phyloP scores from a whole-genome alignment of 805 yeast species.

The Candida coleopterorum region DNA sequence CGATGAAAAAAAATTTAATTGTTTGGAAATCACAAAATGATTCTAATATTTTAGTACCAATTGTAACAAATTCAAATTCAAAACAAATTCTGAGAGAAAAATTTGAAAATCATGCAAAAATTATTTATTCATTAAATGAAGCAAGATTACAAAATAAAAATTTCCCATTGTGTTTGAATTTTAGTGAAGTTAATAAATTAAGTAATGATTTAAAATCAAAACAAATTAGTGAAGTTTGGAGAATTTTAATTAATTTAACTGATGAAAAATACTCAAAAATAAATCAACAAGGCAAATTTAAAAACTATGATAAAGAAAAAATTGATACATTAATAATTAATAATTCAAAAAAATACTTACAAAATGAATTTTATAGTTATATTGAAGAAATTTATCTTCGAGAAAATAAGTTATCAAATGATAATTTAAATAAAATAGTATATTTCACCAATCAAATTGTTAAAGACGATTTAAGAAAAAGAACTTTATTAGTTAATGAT shows the following conservation, averaged over 20 bases:
- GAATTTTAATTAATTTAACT: constrained; percentile 50
- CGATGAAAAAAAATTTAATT: constrained; percentile 18
- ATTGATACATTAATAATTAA: constrained; percentile 44
- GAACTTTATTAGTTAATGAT: constrained; percentile 57
- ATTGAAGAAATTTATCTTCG: constrained; percentile 61
- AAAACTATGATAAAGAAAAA: constrained; percentile 18
- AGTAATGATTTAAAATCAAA: constrained; percentile 61
- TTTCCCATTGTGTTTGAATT: constrained; percentile 56
- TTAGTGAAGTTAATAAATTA: constrained; percentile 54
- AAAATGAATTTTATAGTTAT: constrained; percentile 71
- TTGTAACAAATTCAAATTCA: constrained; percentile 15
- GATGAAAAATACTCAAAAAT: constrained; percentile 29
- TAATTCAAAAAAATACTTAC: constrained; percentile 59
- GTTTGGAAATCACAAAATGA: constrained; percentile 35
- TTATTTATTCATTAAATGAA: constrained; percentile 67
- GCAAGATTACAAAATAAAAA: constrained; percentile 49
- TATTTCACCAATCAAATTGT: constrained; percentile 45
- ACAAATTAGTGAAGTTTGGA: constrained; percentile 74
- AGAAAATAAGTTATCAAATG: constrained; percentile 48
- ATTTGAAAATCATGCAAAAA: constrained; percentile 71
- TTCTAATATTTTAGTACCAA: constrained; percentile 29
- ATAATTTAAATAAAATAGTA: constrained; percentile 65
- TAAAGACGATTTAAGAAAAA: constrained; percentile 26
- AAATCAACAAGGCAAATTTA: constrained; percentile 33
- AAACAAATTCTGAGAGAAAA: constrained; percentile 44